Percentiles rank a stretch among this genome's conserved stretches.
phyloP scores from a whole-genome alignment of 495 filamentous ascomycete genomes.

The Trichocladium antarcticum region DNA sequence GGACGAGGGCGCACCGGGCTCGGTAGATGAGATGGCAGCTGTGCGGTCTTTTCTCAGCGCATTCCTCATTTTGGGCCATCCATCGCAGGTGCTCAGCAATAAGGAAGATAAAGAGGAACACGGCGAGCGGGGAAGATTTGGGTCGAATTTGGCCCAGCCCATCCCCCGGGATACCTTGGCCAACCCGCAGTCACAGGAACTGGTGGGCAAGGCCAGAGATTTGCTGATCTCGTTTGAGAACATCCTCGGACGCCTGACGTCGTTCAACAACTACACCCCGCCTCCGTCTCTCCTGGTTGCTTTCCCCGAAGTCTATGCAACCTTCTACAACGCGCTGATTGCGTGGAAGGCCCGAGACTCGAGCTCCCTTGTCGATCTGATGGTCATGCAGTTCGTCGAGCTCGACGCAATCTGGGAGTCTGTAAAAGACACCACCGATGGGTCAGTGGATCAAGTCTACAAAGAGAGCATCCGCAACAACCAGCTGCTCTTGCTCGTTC shows the following conservation, averaged over 20 bases:
- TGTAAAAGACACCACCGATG: constrained; percentile 79
- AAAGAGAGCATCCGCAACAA: constrained; percentile 88
- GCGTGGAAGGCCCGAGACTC: constrained; percentile 94
- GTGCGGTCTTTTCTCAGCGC: constrained; percentile 86
- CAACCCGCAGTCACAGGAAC: constrained; percentile 55
- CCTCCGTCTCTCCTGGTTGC: constrained; percentile 50
- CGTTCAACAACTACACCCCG: constrained; percentile 43
- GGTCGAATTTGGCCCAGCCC: constrained; percentile 32
- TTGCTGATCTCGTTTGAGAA: constrained; percentile 75
- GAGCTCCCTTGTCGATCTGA: constrained; percentile 76
- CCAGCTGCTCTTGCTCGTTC: constrained; percentile 75
- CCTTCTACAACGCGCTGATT: constrained; percentile 84
- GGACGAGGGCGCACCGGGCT: constrained; percentile 55
- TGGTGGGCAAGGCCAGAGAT: constrained; percentile 80
- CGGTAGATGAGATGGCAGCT: constrained; percentile 62
- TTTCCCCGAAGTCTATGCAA: constrained; percentile 58
- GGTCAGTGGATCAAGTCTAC: constrained; percentile 81
- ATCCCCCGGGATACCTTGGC: constrained; percentile 41
- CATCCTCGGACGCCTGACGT: constrained; percentile 48
- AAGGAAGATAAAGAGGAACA: constrained; percentile 54
- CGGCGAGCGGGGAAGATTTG: constrained; percentile 54
- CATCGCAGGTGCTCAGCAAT: constrained; percentile 74
- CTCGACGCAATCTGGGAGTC: constrained; percentile 93
- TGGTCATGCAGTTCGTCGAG: constrained; percentile 92
- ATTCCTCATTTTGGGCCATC: constrained; percentile 86